Conservation (phyloP, 2,329 filamentous ascomycete species). For the Fusarium tricinctum region DNA sequence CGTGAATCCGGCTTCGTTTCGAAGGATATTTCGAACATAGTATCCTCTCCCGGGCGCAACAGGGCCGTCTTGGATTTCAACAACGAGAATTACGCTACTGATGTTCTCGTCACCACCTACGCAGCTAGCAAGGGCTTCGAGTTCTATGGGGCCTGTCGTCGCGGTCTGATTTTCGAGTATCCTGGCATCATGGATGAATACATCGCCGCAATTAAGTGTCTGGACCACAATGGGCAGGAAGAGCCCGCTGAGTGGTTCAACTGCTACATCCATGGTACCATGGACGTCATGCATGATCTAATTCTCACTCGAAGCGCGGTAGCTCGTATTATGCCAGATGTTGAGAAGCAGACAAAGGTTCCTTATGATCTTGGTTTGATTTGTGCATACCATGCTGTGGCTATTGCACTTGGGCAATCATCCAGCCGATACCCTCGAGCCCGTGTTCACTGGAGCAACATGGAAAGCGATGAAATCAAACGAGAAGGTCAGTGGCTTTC, state of each 20-base stretch:
- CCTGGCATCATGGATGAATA: background rate
- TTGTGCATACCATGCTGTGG: background rate
- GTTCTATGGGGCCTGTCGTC: background rate
- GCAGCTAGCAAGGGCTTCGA: background rate
- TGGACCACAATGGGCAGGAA: background rate
- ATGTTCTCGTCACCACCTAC: slow-evolving; percentile 5
- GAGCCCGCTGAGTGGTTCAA: background rate
- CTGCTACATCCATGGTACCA: background rate
- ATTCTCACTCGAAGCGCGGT: background rate
- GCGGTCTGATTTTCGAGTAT: background rate
- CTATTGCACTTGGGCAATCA: accelerated
- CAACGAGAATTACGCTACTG: accelerated
- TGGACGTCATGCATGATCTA: background rate
- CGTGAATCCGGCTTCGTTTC: background rate
- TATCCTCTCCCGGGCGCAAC: accelerated
- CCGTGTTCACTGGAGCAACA: background rate
- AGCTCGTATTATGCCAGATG: background rate
- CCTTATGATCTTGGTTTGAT: background rate
- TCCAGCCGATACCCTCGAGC: background rate
- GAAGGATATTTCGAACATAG: background rate
- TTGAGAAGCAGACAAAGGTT: too few species aligned
- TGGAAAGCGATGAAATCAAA: background rate
- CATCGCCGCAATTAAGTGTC: background rate
- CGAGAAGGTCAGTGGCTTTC: background rate
- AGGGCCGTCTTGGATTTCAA: background rate